These are phyloP conservation scores for Lecanoromycetidae sp. DNA, from an alignment of 2,329 filamentous ascomycete genomes.

Conservation along the genomic window DNA sequence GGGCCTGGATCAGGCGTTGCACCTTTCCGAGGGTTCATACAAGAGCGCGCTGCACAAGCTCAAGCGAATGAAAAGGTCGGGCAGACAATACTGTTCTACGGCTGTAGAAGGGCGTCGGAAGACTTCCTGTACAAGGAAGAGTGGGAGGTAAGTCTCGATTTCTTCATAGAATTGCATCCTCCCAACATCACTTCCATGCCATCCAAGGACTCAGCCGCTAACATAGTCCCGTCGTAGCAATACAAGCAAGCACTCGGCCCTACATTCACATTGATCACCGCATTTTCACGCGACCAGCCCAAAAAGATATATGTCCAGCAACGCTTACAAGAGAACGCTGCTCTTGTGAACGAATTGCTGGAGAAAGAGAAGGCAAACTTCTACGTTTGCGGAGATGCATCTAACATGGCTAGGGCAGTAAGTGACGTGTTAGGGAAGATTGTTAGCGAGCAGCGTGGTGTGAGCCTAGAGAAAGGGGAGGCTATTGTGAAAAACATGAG, in stretches of 20 bases:
- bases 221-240: constrained; percentile 45
- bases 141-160: constrained; percentile 61
- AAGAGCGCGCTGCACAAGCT: constrained; percentile 78
- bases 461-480: constrained; percentile 78
- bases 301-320: constrained; percentile 98
- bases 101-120: constrained; percentile 75
- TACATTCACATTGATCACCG: constrained; percentile 79
- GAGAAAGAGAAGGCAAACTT: constrained; percentile 79
- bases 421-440: constrained; percentile 79
- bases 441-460: constrained; percentile 67
- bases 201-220: background rate
- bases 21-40: constrained; percentile 88
- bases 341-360: constrained; percentile 77
- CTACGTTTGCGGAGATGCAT: constrained; percentile 95
- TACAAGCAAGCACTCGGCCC: constrained; percentile 75
- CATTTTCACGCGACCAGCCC: constrained; percentile 74
- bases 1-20: constrained; percentile 94
- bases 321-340: constrained; percentile 67
- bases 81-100: constrained; percentile 84
- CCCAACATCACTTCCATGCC: background rate
- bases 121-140: constrained; percentile 89
- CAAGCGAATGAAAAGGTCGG: constrained; percentile 72
- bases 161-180: background rate
- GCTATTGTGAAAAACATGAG: constrained; percentile 97
- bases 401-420: constrained; percentile 92